phyloP scores from a whole-genome alignment of 176 grass and related monocot species.

The Raddia guianensis region DNA sequence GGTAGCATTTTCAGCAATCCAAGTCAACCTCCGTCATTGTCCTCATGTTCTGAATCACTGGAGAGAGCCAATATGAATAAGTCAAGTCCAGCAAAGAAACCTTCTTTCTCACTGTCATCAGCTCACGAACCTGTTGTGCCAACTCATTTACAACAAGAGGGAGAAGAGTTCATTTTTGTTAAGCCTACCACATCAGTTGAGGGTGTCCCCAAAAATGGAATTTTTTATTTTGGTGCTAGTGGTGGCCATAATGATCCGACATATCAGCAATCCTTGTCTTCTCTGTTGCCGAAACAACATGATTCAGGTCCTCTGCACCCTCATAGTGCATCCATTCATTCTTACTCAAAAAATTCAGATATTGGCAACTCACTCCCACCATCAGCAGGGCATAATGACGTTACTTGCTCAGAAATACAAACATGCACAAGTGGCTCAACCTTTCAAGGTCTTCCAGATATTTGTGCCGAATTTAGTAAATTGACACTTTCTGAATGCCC shows the following conservation, averaged over 20 bases:
- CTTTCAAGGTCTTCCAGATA: constrained; percentile 37
- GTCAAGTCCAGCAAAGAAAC: neutral
- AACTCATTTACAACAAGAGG: constrained; percentile 32
- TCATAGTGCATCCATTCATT: constrained; percentile 40
- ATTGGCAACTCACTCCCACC: constrained; percentile 5
- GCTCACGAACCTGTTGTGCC: constrained; percentile 30
- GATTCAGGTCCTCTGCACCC: constrained; percentile 34
- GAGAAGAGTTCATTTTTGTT: constrained; percentile 41
- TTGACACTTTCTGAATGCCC: constrained; percentile 37
- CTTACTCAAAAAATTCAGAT: constrained; percentile 41
- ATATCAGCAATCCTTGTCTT: constrained; percentile 45
- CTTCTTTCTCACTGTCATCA: constrained; percentile 11
- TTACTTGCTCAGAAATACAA: constrained; percentile 35
- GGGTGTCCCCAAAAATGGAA: constrained; percentile 15
- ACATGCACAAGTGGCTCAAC: constrained; percentile 36
- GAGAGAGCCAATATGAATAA: constrained; percentile 29
- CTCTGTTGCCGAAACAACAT: constrained; percentile 42
- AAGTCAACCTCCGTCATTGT: constrained; percentile 35
- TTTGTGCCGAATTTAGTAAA: constrained; percentile 38
- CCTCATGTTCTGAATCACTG: constrained; percentile 44
- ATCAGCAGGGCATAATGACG: constrained; percentile 36
- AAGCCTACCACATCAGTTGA: constrained; percentile 41
- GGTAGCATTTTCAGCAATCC: constrained; percentile 19
- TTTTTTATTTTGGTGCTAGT: constrained; percentile 41
- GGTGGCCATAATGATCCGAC: constrained; percentile 30